phyloP scores from a whole-genome alignment of 164 flowering plant species.

The Amborella trichopoda region DNA sequence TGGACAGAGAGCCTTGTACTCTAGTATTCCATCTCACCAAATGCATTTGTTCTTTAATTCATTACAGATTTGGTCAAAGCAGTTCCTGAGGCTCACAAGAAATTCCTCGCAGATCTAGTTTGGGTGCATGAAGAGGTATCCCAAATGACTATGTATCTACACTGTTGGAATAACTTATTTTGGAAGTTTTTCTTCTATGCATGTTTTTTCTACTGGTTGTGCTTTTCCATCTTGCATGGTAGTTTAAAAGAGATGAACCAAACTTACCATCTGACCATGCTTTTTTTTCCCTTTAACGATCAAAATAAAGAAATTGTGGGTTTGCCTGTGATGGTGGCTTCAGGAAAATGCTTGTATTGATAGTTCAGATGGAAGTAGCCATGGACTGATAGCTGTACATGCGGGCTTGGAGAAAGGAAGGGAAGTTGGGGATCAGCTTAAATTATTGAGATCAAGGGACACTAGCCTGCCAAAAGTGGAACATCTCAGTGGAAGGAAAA shows the following conservation, averaged over 20 bases:
- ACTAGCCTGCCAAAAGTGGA: conserved; percentile 56
- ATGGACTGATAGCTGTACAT: conserved; percentile 85
- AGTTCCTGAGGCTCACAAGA: conserved; percentile 88
- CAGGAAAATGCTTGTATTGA: conserved; percentile 72
- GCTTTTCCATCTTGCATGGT: background rate
- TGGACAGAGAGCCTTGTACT: too few relatives aligned
- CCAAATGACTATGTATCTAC: background rate
- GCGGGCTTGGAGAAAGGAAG: conserved; percentile 62
- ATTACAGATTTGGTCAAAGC: conserved; percentile 65
- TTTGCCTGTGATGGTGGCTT: too few relatives aligned
- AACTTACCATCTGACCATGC: background rate
- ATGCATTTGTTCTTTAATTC: background rate
- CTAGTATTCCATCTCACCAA: too few relatives aligned
- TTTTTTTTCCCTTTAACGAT: background rate
- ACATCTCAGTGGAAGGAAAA: conserved; percentile 63
- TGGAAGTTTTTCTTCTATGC: background rate
- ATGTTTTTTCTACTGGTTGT: background rate
- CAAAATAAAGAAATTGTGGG: background rate
- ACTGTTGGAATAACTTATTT: background rate
- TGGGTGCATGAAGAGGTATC: conserved; percentile 96
- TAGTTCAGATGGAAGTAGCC: conserved; percentile 38
- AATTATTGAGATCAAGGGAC: conserved; percentile 52
- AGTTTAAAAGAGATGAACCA: background rate
- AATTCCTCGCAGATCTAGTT: conserved; percentile 69
- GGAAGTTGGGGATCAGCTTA: conserved; percentile 53